Conservation (phyloP, 2,329 filamentous ascomycete species). For the Clathrospora elynae region DNA sequence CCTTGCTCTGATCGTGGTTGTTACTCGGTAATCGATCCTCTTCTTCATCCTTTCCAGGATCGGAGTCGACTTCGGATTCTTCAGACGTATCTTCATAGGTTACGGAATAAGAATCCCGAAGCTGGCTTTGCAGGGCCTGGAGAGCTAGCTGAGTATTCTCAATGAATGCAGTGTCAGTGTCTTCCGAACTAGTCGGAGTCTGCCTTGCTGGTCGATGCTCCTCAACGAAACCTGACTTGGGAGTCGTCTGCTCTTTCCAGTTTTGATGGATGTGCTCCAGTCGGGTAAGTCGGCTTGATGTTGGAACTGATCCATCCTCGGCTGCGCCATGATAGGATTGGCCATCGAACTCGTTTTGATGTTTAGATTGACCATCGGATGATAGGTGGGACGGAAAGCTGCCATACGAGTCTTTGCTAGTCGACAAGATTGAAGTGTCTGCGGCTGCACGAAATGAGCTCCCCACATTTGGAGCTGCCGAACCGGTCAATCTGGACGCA, state of each 20-base stretch:
- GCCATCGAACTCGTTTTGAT: neutral
- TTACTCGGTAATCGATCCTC: neutral
- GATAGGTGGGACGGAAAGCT: constrained; percentile 41
- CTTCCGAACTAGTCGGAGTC: constrained; percentile 2
- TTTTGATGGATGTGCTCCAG: constrained; percentile 34
- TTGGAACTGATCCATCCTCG: constrained; percentile 13
- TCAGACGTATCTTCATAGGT: constrained; percentile 25
- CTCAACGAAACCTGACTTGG: constrained; percentile 11
- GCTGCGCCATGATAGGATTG: neutral
- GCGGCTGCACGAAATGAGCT: neutral
- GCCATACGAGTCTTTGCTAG: constrained; percentile 40
- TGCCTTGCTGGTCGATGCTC: neutral
- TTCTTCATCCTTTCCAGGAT: neutral
- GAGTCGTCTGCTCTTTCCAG: constrained; percentile 27
- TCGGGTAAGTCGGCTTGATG: constrained; percentile 31
- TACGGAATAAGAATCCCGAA: constrained; percentile 34
- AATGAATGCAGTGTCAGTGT: constrained; percentile 36
- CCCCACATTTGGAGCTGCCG: neutral
- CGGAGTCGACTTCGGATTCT: neutral
- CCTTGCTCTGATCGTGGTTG: neutral
- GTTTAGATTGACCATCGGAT: constrained; percentile 10
- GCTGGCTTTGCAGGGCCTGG: constrained; percentile 50
- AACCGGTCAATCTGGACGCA: neutral
- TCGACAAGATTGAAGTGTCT: constrained; percentile 14
- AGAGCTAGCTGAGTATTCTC: constrained; percentile 53